Percentiles rank a stretch among this genome's conserved stretches.
phyloP scores from a whole-genome alignment of 371 early-diverging fungal genomes.

The Mortierella sp. region DNA sequence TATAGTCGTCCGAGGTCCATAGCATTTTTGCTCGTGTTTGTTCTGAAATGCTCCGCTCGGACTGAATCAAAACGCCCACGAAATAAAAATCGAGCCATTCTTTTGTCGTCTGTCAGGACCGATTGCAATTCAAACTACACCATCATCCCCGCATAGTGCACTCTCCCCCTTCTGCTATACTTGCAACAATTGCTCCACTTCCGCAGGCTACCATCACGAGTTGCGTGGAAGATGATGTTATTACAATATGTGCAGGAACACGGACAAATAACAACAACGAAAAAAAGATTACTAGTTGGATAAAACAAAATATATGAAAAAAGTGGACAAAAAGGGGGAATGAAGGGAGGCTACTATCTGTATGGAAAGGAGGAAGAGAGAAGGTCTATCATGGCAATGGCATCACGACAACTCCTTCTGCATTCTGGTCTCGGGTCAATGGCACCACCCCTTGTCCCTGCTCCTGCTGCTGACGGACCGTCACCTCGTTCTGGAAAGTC shows the following conservation, averaged over 20 bases:
- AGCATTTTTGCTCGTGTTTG: not conserved
- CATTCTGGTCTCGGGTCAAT: conserved; percentile 33
- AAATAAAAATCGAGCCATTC: not conserved
- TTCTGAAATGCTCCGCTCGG: conserved; percentile 29
- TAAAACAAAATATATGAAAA: conserved; percentile 6
- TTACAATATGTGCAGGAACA: not conserved
- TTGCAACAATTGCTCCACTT: not conserved
- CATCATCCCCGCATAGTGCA: not conserved
- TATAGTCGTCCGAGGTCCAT: not conserved
- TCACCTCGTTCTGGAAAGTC: conserved; percentile 32
- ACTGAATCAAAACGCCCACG: not conserved
- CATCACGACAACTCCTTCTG: conserved; percentile 41
- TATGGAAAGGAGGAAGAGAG: not conserved
- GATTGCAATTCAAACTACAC: not conserved
- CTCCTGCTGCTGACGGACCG: conserved; percentile 26
- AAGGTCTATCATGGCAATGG: conserved; percentile 34
- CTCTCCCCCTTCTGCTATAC: not conserved
- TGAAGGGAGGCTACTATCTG: conserved; percentile 1
- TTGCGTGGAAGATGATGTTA: not conserved
- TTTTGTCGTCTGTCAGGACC: not conserved
- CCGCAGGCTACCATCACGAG: not conserved
- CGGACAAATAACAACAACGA: not conserved
- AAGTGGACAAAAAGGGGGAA: conserved; percentile 2
- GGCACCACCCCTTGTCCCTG: conserved; percentile 26
- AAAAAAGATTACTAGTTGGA: not conserved